Percentiles rank a stretch among this genome's conserved stretches.
Evolutionary conservation across 495 filamentous ascomycete genomes (phyloP).

Genomic region (Darksidea phi): DNA sequence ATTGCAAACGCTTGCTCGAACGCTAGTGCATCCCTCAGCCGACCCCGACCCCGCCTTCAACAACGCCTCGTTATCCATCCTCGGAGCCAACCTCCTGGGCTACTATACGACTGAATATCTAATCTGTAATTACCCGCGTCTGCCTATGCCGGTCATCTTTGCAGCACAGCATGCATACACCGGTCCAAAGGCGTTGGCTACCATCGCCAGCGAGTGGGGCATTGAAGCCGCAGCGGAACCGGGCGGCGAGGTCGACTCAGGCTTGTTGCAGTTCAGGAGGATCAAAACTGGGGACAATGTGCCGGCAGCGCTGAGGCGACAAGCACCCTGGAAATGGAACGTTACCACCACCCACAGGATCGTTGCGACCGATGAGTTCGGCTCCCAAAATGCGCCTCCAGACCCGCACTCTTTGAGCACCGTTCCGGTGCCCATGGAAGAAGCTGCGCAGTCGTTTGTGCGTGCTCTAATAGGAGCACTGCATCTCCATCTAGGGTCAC

Average conservation of each 20-base stretch:
- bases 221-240: conserved; percentile 79
- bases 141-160: conserved; percentile 79
- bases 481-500: conserved; percentile 72
- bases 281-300: conserved; percentile 57
- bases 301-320: conserved; percentile 24
- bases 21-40: conserved; percentile 80
- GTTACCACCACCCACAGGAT: conserved; percentile 61
- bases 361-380: conserved; percentile 77
- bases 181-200: conserved; percentile 66
- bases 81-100: conserved; percentile 78
- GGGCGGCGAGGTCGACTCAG: conserved; percentile 88
- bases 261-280: conserved; percentile 77
- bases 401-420: conserved; percentile 13
- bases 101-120: conserved; percentile 87
- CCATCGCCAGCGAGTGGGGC: conserved; percentile 81
- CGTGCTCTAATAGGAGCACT: conserved; percentile 78
- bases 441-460: conserved; percentile 64
- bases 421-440: conserved; percentile 37
- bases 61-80: conserved; percentile 74
- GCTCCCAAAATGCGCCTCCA: conserved; percentile 38
- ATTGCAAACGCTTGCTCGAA: conserved; percentile 77
- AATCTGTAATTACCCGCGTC: conserved; percentile 79
- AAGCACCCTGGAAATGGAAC: conserved; percentile 56
- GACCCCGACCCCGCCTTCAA: conserved; percentile 74
- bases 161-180: conserved; percentile 80